Evolutionary conservation across 257 asterid species (phyloP).

Genomic region (Misopates orontium): DNA sequence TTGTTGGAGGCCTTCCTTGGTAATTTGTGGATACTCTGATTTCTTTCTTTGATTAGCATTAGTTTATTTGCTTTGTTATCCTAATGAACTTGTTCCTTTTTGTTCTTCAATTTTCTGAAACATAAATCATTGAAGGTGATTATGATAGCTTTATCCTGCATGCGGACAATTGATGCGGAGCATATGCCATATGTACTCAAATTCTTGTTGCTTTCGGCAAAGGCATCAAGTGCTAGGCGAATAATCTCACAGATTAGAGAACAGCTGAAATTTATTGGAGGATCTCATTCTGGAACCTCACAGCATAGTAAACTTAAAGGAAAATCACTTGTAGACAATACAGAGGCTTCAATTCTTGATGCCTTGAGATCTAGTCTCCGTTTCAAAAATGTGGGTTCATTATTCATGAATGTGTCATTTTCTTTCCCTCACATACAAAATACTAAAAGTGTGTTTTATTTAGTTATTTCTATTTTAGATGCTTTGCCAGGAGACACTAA

Average conservation of each 20-base stretch:
- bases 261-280: slow-evolving; percentile 65
- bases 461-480: slow-evolving; percentile 37
- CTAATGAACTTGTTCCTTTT: background rate
- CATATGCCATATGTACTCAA: slow-evolving; percentile 82
- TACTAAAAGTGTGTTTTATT: background rate
- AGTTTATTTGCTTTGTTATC: background rate
- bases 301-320: slow-evolving; percentile 67
- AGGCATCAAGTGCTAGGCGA: slow-evolving; percentile 66
- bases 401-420: slow-evolving; percentile 20
- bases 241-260: slow-evolving; percentile 72
- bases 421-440: slow-evolving; percentile 1
- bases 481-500: slow-evolving; percentile 74
- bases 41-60: slow-evolving; percentile 14
- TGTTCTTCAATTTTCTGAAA: slow-evolving; percentile 16
- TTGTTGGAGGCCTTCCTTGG: slow-evolving; percentile 14
- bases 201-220: slow-evolving; percentile 70
- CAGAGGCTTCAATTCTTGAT: slow-evolving; percentile 69
- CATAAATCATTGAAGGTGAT: slow-evolving; percentile 51
- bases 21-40: slow-evolving; percentile 18
- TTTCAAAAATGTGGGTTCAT: slow-evolving; percentile 62
- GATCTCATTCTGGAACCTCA: slow-evolving; percentile 37
- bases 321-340: slow-evolving; percentile 50
- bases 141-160: slow-evolving; percentile 70
- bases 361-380: slow-evolving; percentile 75
- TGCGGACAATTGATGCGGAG: slow-evolving; percentile 73